Evolutionary conservation across 805 yeast genomes (phyloP).

Genomic region (Yamadazyma insecticola): DNA sequence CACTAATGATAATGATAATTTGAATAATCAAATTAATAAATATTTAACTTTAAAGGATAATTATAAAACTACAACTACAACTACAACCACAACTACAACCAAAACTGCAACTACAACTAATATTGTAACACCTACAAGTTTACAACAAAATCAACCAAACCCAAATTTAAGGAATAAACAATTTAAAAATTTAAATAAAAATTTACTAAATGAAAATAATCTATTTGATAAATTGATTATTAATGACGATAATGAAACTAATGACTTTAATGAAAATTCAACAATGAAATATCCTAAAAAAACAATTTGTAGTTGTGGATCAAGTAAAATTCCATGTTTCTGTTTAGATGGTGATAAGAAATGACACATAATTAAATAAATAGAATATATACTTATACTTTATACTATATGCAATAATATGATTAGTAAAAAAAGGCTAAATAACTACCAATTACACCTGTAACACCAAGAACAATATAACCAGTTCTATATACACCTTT

Average conservation of each 20-base stretch:
- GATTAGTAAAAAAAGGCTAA: conserved; percentile 38
- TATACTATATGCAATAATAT: too few relatives aligned
- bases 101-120: not conserved
- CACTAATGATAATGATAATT: conserved; percentile 9
- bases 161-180: not conserved
- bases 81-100: conserved; percentile 1
- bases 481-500: conserved; percentile 94
- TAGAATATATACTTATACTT: too few relatives aligned
- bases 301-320: conserved; percentile 31
- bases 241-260: conserved; percentile 5
- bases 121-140: not conserved
- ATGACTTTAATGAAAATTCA: conserved; percentile 12
- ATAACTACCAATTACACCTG: conserved; percentile 55
- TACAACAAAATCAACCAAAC: not conserved
- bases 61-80: conserved; percentile 3
- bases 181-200: conserved; percentile 4
- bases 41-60: conserved; percentile 16
- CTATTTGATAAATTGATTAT: conserved; percentile 13
- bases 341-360: conserved; percentile 35
- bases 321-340: conserved; percentile 30
- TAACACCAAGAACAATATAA: conserved; percentile 69
- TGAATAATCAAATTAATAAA: conserved; percentile 20
- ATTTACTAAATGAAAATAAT: conserved; percentile 11
- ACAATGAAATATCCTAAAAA: conserved; percentile 7
- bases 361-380: too few relatives aligned